phyloP scores from a whole-genome alignment of 148 eudicot species.

The Silene conica region DNA sequence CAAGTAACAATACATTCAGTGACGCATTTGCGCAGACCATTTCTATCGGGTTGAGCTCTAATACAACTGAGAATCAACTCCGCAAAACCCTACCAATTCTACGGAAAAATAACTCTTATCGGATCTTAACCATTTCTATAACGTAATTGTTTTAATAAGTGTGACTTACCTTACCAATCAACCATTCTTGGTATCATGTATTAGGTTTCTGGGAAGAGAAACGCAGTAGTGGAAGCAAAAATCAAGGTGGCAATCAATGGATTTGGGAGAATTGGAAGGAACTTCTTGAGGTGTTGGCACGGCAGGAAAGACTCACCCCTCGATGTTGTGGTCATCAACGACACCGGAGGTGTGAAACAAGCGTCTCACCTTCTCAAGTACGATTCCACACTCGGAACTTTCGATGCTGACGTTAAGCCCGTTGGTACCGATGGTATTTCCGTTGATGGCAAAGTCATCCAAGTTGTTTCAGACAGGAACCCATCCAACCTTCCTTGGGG shows the following conservation, averaged over 20 bases:
- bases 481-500: conserved; percentile 87
- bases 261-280: conserved; percentile 94
- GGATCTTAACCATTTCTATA: too few relatives aligned
- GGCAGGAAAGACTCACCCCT: conserved; percentile 92
- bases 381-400: conserved; percentile 93
- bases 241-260: conserved; percentile 97
- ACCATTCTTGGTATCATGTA: neutral
- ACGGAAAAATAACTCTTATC: too few relatives aligned
- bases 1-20: too few relatives aligned
- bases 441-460: conserved; percentile 86
- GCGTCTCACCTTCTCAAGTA: conserved; percentile 98
- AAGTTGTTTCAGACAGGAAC: conserved; percentile 86
- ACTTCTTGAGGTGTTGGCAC: conserved; percentile 98
- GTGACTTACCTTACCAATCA: neutral
- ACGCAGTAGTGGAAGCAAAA: conserved; percentile 71
- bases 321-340: conserved; percentile 81
- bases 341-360: conserved; percentile 96
- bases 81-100: too few relatives aligned
- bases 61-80: too few relatives aligned
- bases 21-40: too few relatives aligned
- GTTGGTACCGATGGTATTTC: conserved; percentile 69
- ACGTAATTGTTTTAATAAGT: neutral
- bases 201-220: conserved; percentile 37
- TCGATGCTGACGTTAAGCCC: conserved; percentile 92
- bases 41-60: too few relatives aligned